Conservation (phyloP, 192 early-diverging fungal genomes). For the Backusella australiensis region DNA sequence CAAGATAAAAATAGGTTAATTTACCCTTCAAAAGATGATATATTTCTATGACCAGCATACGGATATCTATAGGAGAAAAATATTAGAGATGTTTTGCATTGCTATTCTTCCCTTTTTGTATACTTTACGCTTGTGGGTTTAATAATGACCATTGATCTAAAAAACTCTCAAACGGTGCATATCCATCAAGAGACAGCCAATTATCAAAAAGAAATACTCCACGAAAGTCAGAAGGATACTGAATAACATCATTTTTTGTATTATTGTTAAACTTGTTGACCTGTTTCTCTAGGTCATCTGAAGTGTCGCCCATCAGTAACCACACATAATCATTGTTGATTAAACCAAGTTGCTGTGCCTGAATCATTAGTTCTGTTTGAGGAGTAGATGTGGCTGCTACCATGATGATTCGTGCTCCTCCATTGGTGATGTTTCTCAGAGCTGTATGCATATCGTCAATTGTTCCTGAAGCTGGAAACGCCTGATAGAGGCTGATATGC, state of each 20-base stretch:
- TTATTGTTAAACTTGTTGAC: constrained; percentile 18
- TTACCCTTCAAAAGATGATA: constrained; percentile 48
- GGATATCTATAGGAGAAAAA: constrained; percentile 34
- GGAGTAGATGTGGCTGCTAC: constrained; percentile 40
- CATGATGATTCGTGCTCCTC: constrained; percentile 43
- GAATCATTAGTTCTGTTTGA: constrained; percentile 32
- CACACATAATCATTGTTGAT: constrained; percentile 41
- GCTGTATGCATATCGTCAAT: constrained; percentile 22
- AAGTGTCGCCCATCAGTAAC: constrained; percentile 43
- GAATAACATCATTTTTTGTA: constrained; percentile 13
- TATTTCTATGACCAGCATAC: constrained; percentile 42
- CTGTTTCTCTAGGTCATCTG: constrained; percentile 19
- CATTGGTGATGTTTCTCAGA: constrained; percentile 30
- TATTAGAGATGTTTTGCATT: background rate
- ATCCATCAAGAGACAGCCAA: constrained; percentile 41
- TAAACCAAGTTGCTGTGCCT: constrained; percentile 38
- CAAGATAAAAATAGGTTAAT: background rate
- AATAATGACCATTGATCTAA: constrained; percentile 41
- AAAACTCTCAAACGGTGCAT: constrained; percentile 44
- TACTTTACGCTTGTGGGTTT: constrained; percentile 34
- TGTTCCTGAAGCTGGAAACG: constrained; percentile 35
- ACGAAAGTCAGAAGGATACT: constrained; percentile 16
- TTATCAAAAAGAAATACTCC: constrained; percentile 49
- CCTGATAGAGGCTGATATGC: constrained; percentile 33
- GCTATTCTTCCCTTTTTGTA: background rate